Evolutionary conservation across 2,329 filamentous ascomycete species (phyloP), one percentile per base, ranked within the genome.

Genomic region (Magnaporthiopsis poae): DNA sequence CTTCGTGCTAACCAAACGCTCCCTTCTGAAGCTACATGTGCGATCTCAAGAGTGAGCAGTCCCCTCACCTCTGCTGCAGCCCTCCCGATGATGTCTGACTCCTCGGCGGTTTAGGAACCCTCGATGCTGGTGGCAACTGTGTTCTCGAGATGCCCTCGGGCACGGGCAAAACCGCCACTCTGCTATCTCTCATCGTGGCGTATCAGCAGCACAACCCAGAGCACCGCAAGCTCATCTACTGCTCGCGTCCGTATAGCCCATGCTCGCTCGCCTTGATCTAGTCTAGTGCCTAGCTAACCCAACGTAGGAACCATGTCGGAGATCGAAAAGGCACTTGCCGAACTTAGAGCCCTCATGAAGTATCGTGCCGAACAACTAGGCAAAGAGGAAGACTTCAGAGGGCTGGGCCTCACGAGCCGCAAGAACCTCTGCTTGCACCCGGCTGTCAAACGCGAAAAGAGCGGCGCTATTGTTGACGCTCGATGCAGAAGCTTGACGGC

Each of bases 71-170:
- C n/a, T 5, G 25, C 27, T 64, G 5, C 21, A 52, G 18, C 3
- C 29, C 11, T 12, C 15, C 15, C 31, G 27, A 1, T 56, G 29
- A 27, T 7, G 61, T 63, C 67, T 59, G 68, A 62, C 64, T 65
- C 7, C 56, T 12, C 15, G 0, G 62, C 18, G 2, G 3, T 25
- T 9, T 63, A 85, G 82, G 81, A 71, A 98, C 95, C 27, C 88
- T 99, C 73, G 95, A 99, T 83, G 90, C 89, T 27, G 91, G 91
- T 65, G 96, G 95, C 68, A 92, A 99, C 79, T 97, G 93, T 77
- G 94, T 99, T 29, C 80, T 99, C 72, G 95, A 99, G 80, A 99
- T 99, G 95, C 95, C 95, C 77, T 99, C 95, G 68, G 95, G 95
- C 61, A 99, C 95, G 31, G 95, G 95, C 69, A 99, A 99, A 82